A percentile compares a stretch with the other conserved stretches of the same genome.
Evolutionary conservation across 495 filamentous ascomycete genomes (phyloP).

Genomic region (Neurospora intermedia): DNA sequence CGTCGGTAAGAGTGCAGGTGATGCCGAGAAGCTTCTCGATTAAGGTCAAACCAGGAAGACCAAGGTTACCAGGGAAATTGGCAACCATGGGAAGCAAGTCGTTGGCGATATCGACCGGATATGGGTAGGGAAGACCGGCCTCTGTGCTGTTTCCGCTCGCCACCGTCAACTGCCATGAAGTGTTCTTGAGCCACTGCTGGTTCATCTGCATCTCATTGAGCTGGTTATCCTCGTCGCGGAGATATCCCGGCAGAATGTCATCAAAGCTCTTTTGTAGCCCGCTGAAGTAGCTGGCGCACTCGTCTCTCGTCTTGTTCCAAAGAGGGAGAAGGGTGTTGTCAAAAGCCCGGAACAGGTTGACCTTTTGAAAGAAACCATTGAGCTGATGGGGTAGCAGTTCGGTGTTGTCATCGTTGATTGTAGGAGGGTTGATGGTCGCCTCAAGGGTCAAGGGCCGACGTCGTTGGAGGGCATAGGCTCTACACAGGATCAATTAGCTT

Average conservation of each 20-base stretch:
- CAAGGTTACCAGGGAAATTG: constrained; percentile 61
- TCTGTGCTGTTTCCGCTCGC: constrained; percentile 37
- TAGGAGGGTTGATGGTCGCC: constrained; percentile 51
- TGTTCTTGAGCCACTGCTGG: constrained; percentile 77
- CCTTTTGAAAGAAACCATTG: constrained; percentile 53
- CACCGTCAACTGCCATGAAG: constrained; percentile 61
- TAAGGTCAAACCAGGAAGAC: constrained; percentile 46
- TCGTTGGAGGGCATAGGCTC: constrained; percentile 66
- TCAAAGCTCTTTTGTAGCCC: constrained; percentile 55
- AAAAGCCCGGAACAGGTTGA: constrained; percentile 60
- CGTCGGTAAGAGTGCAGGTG: constrained; percentile 61
- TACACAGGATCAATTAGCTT: constrained; percentile 13
- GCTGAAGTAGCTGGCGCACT: constrained; percentile 48
- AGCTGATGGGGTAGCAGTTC: constrained; percentile 40
- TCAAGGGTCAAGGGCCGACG: constrained; percentile 51
- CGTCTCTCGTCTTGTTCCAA: constrained; percentile 59
- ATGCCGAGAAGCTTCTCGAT: constrained; percentile 74
- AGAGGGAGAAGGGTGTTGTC: constrained; percentile 57
- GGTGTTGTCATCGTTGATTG: constrained; percentile 52
- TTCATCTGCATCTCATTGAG: constrained; percentile 59
- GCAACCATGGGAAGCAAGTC: constrained; percentile 56
- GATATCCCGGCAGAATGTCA: constrained; percentile 50
- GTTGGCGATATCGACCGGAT: constrained; percentile 59
- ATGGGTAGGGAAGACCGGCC: constrained; percentile 53
- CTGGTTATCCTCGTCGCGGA: constrained; percentile 56